Evolutionary conservation across 2,329 filamentous ascomycete genomes (phyloP), one percentile per base, ranked within the genome.

Genomic region (Epichloe hybrida): DNA sequence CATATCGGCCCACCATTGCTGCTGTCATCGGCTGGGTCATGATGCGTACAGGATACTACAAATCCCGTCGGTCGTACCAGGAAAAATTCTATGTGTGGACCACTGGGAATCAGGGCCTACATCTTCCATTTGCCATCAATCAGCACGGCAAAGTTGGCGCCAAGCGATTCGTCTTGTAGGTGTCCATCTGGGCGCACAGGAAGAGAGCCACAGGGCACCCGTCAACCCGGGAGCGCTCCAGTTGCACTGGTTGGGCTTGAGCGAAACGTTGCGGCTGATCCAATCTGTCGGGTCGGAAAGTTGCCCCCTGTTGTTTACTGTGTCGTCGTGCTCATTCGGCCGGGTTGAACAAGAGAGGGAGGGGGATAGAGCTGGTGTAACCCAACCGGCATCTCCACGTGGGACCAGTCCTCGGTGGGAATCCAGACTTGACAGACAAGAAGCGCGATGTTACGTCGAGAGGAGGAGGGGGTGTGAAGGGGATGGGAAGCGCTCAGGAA

Each of bases 241-340:
- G 48, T 50, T 31, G 41, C 48, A 50, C 48, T 44, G 41, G 21
- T 21, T 50, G 34, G 48, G 49, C 49, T 46, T 53, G 45, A 50
- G 41, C 46, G 52, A 52, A 52, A 43, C 40, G 42, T 49, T 48
- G 46, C 38, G 50, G 50, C 50, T 41, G 52, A 54, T 36, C 52
- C 52, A 54, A 36, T 43, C 50, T 54, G 50, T 50, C 52, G 52
- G 52, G 52, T 52, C 50, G 49, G n/a, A 36, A 46, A n/a, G 21
- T n/a, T 12, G 21, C 23, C 50, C 40, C 49, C 21, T 42, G 23
- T 8, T 43, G 21, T 11, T 8, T 35, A 34, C 42, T 7, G 17
- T 27, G 23, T 37, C 40, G 44, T 52, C 35, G 42, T 47, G 45
- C 52, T n/a, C 47, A 21, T 49, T 46, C 45, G 41, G 27, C 43